A percentile compares a stretch with the other conserved stretches of the same genome.
These are phyloP conservation scores for Dichomitus squalens DNA, from an alignment of 1,284 basidiomycete genomes.

Conservation along the genomic window DNA sequence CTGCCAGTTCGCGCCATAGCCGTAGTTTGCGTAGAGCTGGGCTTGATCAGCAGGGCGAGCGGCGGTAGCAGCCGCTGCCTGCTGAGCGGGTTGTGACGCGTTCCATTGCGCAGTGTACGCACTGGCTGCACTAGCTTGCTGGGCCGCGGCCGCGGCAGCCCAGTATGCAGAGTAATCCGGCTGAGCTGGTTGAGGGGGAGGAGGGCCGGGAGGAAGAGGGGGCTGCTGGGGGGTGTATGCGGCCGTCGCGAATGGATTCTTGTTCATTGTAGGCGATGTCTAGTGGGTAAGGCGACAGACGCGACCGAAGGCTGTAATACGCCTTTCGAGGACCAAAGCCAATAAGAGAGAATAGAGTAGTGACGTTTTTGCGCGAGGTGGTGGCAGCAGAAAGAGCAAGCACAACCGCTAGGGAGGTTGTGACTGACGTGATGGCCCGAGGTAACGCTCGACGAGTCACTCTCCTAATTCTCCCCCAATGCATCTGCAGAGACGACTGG, in stretches of 20 bases:
- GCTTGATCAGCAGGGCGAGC: slow-evolving; percentile 72
- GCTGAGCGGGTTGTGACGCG: slow-evolving; percentile 52
- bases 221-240: slow-evolving; percentile 71
- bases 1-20: slow-evolving; percentile 74
- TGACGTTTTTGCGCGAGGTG: slow-evolving; percentile 13
- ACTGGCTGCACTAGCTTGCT: slow-evolving; percentile 44
- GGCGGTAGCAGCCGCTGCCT: slow-evolving; percentile 33
- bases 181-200: slow-evolving; percentile 66
- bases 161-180: slow-evolving; percentile 79
- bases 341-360: slow-evolving; percentile 27
- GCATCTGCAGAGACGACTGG: not conserved
- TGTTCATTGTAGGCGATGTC: slow-evolving; percentile 56
- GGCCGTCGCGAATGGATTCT: slow-evolving; percentile 76
- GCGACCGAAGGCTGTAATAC: not conserved
- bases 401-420: not conserved
- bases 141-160: slow-evolving; percentile 59
- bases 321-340: slow-evolving; percentile 1
- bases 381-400: slow-evolving; percentile 9
- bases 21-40: slow-evolving; percentile 82
- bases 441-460: not conserved
- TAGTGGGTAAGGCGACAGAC: not conserved
- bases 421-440: not conserved
- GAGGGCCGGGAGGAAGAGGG: slow-evolving; percentile 76
- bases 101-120: slow-evolving; percentile 69
- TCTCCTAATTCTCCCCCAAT: not conserved